Percentiles rank a stretch among this genome's conserved stretches.
phyloP scores from a whole-genome alignment of 805 yeast species.

The Lipomyces lipofer region DNA sequence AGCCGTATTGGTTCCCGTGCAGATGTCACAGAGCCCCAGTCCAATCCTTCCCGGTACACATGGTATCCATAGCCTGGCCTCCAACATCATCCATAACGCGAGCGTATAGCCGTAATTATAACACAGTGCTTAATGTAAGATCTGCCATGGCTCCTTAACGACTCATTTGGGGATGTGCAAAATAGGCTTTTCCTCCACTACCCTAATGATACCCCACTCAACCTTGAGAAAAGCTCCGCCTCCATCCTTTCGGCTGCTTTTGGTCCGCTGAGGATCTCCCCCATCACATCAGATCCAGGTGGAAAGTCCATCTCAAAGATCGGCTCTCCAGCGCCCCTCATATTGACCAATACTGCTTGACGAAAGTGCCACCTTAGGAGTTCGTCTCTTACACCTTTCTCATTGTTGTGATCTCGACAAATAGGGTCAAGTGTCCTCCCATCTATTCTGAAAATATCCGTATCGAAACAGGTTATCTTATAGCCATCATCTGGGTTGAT shows the following conservation, averaged over 20 bases:
- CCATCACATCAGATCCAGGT: too few relatives aligned
- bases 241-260: too few relatives aligned
- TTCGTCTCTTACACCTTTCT: not conserved
- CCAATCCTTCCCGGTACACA: not conserved
- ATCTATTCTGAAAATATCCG: not conserved
- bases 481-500: not conserved
- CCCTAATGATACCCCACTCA: not conserved
- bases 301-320: too few relatives aligned
- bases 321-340: too few relatives aligned
- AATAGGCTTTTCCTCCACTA: not conserved
- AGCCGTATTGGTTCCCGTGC: not conserved
- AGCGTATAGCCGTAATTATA: not conserved
- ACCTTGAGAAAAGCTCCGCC: not conserved
- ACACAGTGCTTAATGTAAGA: not conserved
- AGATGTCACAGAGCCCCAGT: not conserved
- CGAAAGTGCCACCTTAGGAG: too few relatives aligned
- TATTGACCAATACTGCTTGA: too few relatives aligned
- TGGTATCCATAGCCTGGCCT: not conserved
- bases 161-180: not conserved
- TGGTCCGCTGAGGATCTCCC: too few relatives aligned
- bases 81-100: not conserved
- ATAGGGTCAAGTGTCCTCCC: not conserved
- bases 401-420: not conserved
- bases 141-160: not conserved
- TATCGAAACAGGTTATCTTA: not conserved